Base-by-base conservation (phyloP, 345 rosid genomes). In the Hibiscus tridactylites region DNA sequence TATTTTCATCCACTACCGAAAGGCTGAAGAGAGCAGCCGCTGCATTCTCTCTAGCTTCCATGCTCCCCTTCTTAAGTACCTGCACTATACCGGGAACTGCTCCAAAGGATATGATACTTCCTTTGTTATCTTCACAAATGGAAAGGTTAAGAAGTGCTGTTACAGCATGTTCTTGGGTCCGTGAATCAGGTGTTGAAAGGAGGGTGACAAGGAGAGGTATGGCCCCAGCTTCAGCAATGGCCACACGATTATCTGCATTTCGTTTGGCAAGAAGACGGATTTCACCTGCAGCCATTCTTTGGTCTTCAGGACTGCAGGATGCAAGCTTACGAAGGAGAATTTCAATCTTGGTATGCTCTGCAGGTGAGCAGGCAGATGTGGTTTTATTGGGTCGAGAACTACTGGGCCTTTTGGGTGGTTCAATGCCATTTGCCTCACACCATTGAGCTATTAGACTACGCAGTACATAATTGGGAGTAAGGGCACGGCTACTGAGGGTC, bases 191-290 rank as follows among this genome's bases (percentile, higher is more conserved):
- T 35, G 96, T 88, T 39, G 88, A 89, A 64, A 95, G 90, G 70
- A 92, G 96, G 67, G 79, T 75, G 6, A 95, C 90, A 3, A 95
- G 97, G 71, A 86, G 90, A 76, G 97, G 99, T 78, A 95, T 87
- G 59, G 97, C 99, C 68, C 99, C 99, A 61, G 99, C 99, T 84
- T 95, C 97, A 26, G 99, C 99, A 69, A 95, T 89, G 62, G 99
- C 99, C 65, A 95, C 90, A 6, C 97, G 97, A 65, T 95, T 95
- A 76, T 92, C 97, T 39, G 99, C 91, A 74, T 90, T 95, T 33
- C 97, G 96, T 80, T 95, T 95, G 28, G 97, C 99, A 61, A 95
- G 97, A 73, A 92, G 97, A 24, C 97, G 97, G 74, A 95, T 88
- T 84, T 95, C 97, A 5, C 96, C 92, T 8, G 99, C 96, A 52